Evolutionary conservation across 768 basidiomycete species (phyloP).

Genomic region (Lentinula sp.): DNA sequence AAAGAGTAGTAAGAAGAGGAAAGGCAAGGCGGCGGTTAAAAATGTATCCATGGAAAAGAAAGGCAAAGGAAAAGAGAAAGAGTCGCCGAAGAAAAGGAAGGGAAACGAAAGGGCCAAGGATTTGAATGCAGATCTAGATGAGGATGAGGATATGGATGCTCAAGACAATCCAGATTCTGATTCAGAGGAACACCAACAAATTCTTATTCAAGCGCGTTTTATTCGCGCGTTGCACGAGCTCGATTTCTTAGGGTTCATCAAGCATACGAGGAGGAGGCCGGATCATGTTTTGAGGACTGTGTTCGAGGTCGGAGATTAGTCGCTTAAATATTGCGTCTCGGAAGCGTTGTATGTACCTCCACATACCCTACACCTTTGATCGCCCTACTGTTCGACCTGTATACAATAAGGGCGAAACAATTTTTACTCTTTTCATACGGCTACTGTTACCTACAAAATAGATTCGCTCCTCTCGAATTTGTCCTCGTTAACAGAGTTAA

Average conservation of each 20-base stretch:
- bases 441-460: too few relatives aligned
- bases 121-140: slow-evolving; percentile 22
- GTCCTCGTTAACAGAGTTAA: too few relatives aligned
- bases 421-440: too few relatives aligned
- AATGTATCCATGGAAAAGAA: slow-evolving; percentile 1
- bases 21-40: not conserved
- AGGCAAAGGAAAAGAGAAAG: not conserved
- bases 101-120: slow-evolving; percentile 21
- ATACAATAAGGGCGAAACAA: too few relatives aligned
- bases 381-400: too few relatives aligned
- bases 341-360: too few relatives aligned
- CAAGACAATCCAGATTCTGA: slow-evolving; percentile 18
- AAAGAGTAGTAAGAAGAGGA: not conserved
- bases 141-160: slow-evolving; percentile 25
- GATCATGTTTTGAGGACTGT: slow-evolving; percentile 71
- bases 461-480: too few relatives aligned
- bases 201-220: slow-evolving; percentile 72
- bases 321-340: too few relatives aligned
- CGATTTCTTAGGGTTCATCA: slow-evolving; percentile 74
- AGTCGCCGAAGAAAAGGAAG: slow-evolving; percentile 18
- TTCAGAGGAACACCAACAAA: slow-evolving; percentile 38
- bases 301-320: slow-evolving; percentile 38
- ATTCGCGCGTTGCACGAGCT: slow-evolving; percentile 77
- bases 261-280: slow-evolving; percentile 70
- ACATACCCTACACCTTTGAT: too few relatives aligned